phyloP scores from a whole-genome alignment of 1,284 basidiomycete genomes.

The Xerocomus minutiporus region DNA sequence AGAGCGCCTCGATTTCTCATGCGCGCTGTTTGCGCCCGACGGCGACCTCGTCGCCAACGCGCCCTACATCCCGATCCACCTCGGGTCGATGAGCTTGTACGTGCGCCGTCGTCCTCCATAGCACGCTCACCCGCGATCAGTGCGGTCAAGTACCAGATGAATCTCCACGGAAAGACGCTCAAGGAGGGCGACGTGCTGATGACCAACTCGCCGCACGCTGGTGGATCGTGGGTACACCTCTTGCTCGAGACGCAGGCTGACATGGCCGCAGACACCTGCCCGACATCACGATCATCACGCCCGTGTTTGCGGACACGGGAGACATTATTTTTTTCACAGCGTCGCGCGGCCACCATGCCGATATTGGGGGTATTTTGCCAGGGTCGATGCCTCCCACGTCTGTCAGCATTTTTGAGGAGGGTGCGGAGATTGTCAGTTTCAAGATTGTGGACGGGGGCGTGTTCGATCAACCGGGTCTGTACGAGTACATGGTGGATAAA shows the following conservation, averaged over 20 bases:
- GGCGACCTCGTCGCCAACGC: constrained; percentile 91
- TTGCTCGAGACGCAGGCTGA: background rate
- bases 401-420: constrained; percentile 89
- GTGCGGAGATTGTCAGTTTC: constrained; percentile 88
- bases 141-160: constrained; percentile 88
- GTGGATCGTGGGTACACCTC: constrained; percentile 62
- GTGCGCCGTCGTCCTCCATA: constrained; percentile 23
- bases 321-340: constrained; percentile 92
- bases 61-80: constrained; percentile 78
- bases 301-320: constrained; percentile 67
- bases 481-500: constrained; percentile 80
- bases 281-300: constrained; percentile 88
- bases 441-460: constrained; percentile 85
- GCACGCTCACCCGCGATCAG: constrained; percentile 38
- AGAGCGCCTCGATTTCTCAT: constrained; percentile 84
- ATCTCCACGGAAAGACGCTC: constrained; percentile 58
- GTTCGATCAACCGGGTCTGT: constrained; percentile 74
- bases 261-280: constrained; percentile 57
- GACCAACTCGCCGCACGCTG: constrained; percentile 86
- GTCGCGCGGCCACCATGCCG: constrained; percentile 85
- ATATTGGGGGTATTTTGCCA: constrained; percentile 73
- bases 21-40: constrained; percentile 86
- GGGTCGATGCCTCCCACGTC: constrained; percentile 94
- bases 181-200: constrained; percentile 88
- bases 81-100: constrained; percentile 82